These are phyloP conservation scores for Phytomonas francai DNA, from an alignment of 208 protist genomes.

Conservation along the genomic window DNA sequence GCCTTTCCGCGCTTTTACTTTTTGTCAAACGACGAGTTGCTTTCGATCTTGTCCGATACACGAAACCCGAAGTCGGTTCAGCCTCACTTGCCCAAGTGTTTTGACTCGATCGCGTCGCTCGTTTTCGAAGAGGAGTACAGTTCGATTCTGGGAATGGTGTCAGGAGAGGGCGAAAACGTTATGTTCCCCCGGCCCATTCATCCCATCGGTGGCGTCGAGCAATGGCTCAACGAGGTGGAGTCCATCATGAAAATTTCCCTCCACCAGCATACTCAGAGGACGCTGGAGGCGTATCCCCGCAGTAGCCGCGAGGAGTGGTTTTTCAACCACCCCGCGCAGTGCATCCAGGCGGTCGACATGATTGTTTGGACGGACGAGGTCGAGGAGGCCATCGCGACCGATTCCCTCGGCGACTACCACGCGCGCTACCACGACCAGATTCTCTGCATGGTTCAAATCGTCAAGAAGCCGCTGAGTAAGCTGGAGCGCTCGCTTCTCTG, in stretches of 20 bases:
- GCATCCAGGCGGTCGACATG: constrained; percentile 91
- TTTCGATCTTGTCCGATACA: constrained; percentile 96
- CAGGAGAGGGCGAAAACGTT: constrained; percentile 89
- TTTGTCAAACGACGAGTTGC: constrained; percentile 97
- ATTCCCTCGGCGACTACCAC: constrained; percentile 57
- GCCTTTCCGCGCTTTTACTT: constrained; percentile 98
- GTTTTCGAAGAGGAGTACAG: constrained; percentile 69
- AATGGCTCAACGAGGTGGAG: constrained; percentile 93
- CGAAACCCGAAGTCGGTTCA: constrained; percentile 94
- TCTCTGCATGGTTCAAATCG: constrained; percentile 84
- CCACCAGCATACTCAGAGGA: constrained; percentile 80
- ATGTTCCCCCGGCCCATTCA: constrained; percentile 78
- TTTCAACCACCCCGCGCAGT: constrained; percentile 90
- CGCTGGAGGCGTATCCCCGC: constrained; percentile 62
- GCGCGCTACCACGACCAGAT: constrained; percentile 81
- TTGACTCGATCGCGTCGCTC: constrained; percentile 92
- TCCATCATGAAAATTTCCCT: constrained; percentile 89
- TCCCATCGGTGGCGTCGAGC: constrained; percentile 90
- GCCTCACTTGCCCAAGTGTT: constrained; percentile 95
- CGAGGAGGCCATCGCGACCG: constrained; percentile 65
- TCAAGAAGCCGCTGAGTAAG: constrained; percentile 78
- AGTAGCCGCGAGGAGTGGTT: constrained; percentile 86
- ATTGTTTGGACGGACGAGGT: constrained; percentile 92
- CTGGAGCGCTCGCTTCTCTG: constrained; percentile 90
- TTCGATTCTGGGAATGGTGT: constrained; percentile 88